phyloP scores from a whole-genome alignment of 75 land plant genomes.

The Adiantum capillusveneris region DNA sequence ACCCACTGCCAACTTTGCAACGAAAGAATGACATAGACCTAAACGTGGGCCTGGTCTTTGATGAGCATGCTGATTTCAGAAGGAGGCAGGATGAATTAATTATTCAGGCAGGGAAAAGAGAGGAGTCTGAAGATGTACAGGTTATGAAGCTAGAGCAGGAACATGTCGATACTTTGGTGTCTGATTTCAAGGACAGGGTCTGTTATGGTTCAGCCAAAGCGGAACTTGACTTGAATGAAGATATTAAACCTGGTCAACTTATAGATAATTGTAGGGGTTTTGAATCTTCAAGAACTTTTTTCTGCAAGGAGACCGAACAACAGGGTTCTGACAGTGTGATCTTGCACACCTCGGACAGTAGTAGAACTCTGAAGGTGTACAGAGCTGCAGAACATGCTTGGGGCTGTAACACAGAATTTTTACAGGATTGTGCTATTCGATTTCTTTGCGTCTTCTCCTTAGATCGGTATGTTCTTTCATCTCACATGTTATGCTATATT shows the following conservation, averaged over 20 bases:
- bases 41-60: slow-evolving; percentile 21
- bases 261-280: too few relatives aligned
- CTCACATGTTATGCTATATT: too few relatives aligned
- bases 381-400: slow-evolving; percentile 60
- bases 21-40: slow-evolving; percentile 53
- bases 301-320: too few relatives aligned
- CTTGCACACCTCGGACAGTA: slow-evolving; percentile 31
- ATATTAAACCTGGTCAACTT: slow-evolving; percentile 4
- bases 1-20: slow-evolving; percentile 5
- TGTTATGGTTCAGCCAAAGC: slow-evolving; percentile 31
- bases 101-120: background rate
- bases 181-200: slow-evolving; percentile 12
- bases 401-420: slow-evolving; percentile 78
- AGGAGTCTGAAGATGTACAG: background rate
- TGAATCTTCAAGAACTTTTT: too few relatives aligned
- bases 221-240: slow-evolving; percentile 32
- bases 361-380: slow-evolving; percentile 40
- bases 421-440: slow-evolving; percentile 94
- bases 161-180: background rate
- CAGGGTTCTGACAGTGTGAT: too few relatives aligned
- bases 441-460: slow-evolving; percentile 77
- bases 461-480: slow-evolving; percentile 67
- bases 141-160: background rate
- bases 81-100: slow-evolving; percentile 31
- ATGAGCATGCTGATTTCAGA: slow-evolving; percentile 45